Conservation (phyloP, 208 protist genomes). For the Wallacemonas sp. region DNA sequence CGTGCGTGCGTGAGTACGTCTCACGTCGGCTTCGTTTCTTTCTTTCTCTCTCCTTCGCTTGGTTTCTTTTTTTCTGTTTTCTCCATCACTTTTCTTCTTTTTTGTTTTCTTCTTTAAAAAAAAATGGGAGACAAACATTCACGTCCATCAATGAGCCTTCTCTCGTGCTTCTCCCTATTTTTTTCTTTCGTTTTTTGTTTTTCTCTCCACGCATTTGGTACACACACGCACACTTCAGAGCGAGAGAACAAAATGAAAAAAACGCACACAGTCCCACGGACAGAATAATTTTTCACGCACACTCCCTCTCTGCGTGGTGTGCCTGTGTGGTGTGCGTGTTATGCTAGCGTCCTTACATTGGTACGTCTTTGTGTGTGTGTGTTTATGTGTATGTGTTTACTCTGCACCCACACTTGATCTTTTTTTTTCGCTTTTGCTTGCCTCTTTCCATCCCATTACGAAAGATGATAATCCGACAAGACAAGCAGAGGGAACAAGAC, state of each 20-base stretch:
- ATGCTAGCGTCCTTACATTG: too few relatives aligned
- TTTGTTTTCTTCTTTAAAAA: constrained; percentile 8
- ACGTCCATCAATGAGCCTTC: neutral
- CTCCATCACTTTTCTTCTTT: constrained; percentile 9
- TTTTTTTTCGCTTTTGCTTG: constrained; percentile 7
- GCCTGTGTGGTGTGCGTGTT: too few relatives aligned
- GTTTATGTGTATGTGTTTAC: constrained; percentile 3
- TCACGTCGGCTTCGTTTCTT: too few relatives aligned
- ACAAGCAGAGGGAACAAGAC: too few relatives aligned
- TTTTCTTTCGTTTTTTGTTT: constrained; percentile 16
- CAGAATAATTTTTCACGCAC: too few relatives aligned
- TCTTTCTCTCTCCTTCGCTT: neutral
- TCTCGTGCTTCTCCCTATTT: neutral
- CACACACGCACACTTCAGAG: neutral
- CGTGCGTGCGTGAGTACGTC: neutral
- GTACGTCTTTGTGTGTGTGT: constrained; percentile 11
- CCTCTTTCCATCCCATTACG: too few relatives aligned
- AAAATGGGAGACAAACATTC: neutral
- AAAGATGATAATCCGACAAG: neutral
- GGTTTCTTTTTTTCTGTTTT: constrained; percentile 5
- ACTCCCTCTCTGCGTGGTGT: too few relatives aligned
- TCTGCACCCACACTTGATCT: neutral
- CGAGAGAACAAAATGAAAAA: neutral
- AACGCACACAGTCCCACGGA: too few relatives aligned
- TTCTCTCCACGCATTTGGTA: neutral